Conservation (phyloP, 2,329 filamentous ascomycete genomes). For the Claviceps sp. region DNA sequence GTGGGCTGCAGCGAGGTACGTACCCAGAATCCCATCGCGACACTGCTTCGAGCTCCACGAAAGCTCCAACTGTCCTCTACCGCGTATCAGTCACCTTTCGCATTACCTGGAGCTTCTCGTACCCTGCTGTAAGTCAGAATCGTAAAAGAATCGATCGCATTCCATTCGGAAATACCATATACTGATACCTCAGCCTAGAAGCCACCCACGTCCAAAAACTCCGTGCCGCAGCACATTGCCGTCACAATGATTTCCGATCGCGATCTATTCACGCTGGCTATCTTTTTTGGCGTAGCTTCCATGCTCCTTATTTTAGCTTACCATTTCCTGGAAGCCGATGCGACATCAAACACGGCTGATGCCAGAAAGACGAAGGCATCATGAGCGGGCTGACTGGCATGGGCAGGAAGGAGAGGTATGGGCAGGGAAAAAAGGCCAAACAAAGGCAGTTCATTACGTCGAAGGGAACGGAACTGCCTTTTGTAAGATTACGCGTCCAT, state of each 20-base stretch:
- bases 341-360: slow-evolving; percentile 18
- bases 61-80: slow-evolving; percentile 10
- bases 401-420: background rate
- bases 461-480: background rate
- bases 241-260: slow-evolving; percentile 84
- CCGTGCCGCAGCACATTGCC: slow-evolving; percentile 4
- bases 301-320: slow-evolving; percentile 92
- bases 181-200: slow-evolving; percentile 1
- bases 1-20: background rate
- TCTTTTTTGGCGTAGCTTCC: slow-evolving; percentile 79
- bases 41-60: background rate
- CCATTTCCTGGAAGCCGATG: slow-evolving; percentile 92
- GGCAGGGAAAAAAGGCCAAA: background rate
- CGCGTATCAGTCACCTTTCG: background rate
- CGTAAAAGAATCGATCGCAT: accelerated
- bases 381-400: background rate
- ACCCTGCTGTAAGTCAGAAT: background rate
- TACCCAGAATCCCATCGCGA: background rate
- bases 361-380: slow-evolving; percentile 1
- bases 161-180: background rate
- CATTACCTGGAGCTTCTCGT: background rate
- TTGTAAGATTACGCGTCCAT: background rate
- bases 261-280: slow-evolving; percentile 79
- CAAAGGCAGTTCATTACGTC: background rate
- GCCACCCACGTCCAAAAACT: background rate